phyloP scores from a whole-genome alignment of 768 basidiomycete genomes.

The Podaxis sp. region DNA sequence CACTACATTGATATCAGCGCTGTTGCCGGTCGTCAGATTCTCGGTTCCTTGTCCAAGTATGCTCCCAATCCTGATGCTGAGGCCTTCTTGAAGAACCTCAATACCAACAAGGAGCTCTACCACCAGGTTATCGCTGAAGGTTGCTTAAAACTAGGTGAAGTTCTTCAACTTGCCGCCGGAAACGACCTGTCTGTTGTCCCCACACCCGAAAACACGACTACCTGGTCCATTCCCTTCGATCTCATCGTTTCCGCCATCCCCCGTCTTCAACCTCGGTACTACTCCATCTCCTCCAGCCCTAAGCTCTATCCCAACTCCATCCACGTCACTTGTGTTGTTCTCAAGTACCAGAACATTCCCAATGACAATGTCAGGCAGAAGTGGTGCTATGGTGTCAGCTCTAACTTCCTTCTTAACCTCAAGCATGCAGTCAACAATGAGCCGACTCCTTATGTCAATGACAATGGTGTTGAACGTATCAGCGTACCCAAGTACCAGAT shows the following conservation, averaged over 20 bases:
- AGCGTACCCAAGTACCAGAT: slow-evolving; percentile 76
- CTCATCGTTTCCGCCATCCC: slow-evolving; percentile 92
- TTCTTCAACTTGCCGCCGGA: slow-evolving; percentile 87
- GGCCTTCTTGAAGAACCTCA: slow-evolving; percentile 70
- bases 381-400: slow-evolving; percentile 87
- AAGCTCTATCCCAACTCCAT: slow-evolving; percentile 88
- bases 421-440: slow-evolving; percentile 73
- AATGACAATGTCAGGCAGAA: slow-evolving; percentile 53
- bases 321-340: slow-evolving; percentile 93
- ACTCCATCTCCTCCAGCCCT: slow-evolving; percentile 97
- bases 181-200: slow-evolving; percentile 61
- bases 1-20: slow-evolving; percentile 98
- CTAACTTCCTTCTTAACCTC: slow-evolving; percentile 94
- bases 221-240: slow-evolving; percentile 95
- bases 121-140: slow-evolving; percentile 71
- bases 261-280: slow-evolving; percentile 95
- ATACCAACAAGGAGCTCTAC: slow-evolving; percentile 87
- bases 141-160: slow-evolving; percentile 90
- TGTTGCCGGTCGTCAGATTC: slow-evolving; percentile 90
- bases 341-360: slow-evolving; percentile 80
- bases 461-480: slow-evolving; percentile 35
- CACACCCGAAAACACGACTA: slow-evolving; percentile 73
- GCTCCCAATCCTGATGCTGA: slow-evolving; percentile 82
- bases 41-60: slow-evolving; percentile 83
- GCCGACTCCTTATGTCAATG: slow-evolving; percentile 40